Base-by-base conservation (phyloP, 1,284 basidiomycete genomes). In the Coniferiporia weirii region DNA sequence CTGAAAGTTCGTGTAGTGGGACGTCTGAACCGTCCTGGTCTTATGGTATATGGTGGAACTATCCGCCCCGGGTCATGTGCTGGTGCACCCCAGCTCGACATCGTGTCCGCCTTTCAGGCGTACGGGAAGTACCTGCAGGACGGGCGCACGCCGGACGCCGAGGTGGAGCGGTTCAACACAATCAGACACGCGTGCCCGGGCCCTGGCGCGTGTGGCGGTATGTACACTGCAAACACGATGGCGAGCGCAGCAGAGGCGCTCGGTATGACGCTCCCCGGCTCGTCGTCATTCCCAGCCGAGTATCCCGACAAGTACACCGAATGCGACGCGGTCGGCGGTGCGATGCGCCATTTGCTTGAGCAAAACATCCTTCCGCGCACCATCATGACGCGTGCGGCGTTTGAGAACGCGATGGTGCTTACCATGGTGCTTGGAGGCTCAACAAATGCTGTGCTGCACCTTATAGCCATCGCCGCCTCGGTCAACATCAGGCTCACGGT, bases 201-300 rank as follows among this genome's bases (percentile, higher is more conserved):
- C 47, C 87, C 95, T 44, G 95, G 95, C 60, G 94, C 95, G 45
- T 98, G 96, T 73, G 96, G 95, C 70, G 95, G 95, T 65, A 92
- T 92, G 89, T 97, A 96, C 75, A 98, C 95, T 15, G 95, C 94
- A 22, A 98, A 97, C 73, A 97, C 95, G 1, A 95, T 98, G 89
- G 91, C 94, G 6, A 95, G 93, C 62, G 91, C 92, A 13, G 81
- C 92, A 50, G 95, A 98, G 73, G 93, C 89, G 0, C 73, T 98
- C 65, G 95, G 95, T 17, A 98, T 98, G 95, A 84, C 92, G n/a
- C 75, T 98, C 7, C 91, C 95, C 4, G 95, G 95, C n/a, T 95
- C 93, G 22, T 95, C 94, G 1, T 95, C 93, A 8, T 96, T 87
- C 79, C 94, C 95, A 3, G 96, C 96, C 47, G 89, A 94, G 69